phyloP scores from a whole-genome alignment of 441 rosid species.

The Bocquillonia castaneifolia region DNA sequence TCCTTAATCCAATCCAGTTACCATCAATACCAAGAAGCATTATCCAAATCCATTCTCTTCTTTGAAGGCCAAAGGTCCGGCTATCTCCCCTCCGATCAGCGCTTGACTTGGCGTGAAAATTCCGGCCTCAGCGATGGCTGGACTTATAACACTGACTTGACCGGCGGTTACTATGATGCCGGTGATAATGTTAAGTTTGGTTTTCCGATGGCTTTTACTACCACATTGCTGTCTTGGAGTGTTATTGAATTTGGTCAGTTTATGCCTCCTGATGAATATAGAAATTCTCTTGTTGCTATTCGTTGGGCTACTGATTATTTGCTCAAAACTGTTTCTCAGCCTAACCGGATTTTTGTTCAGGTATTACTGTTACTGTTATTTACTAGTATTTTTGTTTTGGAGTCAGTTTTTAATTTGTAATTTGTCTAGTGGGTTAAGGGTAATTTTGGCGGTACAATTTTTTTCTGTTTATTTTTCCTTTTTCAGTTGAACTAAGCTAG shows the following conservation, averaged over 20 bases:
- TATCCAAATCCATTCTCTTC: slow-evolving; percentile 82
- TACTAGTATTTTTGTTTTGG: not conserved
- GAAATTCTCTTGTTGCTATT: slow-evolving; percentile 59
- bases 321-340: slow-evolving; percentile 74
- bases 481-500: slow-evolving; percentile 14
- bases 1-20: slow-evolving; percentile 26
- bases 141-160: slow-evolving; percentile 56
- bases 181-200: slow-evolving; percentile 88
- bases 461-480: not conserved
- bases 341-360: slow-evolving; percentile 89
- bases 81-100: slow-evolving; percentile 61
- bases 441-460: slow-evolving; percentile 10
- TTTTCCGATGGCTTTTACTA: slow-evolving; percentile 88
- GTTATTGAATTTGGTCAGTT: slow-evolving; percentile 69
- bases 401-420: no score
- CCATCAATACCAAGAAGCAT: slow-evolving; percentile 69
- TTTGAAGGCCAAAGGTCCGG: slow-evolving; percentile 97
- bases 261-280: slow-evolving; percentile 64
- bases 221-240: slow-evolving; percentile 84
- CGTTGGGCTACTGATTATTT: slow-evolving; percentile 82
- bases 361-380: no score
- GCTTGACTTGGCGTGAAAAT: slow-evolving; percentile 58
- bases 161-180: slow-evolving; percentile 92
- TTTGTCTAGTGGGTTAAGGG: no score
- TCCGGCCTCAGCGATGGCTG: slow-evolving; percentile 78